Conservation (phyloP, 1,284 basidiomycete species). For the Pascua sp. region DNA sequence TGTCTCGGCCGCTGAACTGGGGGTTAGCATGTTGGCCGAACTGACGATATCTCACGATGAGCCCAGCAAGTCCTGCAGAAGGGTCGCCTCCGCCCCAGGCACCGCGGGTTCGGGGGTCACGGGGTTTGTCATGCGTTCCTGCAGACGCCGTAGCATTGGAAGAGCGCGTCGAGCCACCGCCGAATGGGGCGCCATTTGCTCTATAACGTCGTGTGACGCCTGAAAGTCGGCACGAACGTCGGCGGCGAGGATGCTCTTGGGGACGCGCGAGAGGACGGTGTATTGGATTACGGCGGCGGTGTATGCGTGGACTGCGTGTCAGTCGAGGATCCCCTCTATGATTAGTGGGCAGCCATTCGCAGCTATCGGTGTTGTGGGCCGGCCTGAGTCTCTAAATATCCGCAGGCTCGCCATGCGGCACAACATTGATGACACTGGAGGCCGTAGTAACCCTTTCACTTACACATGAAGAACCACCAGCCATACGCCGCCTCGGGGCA, state of each 20-base stretch:
- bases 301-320: slow-evolving; percentile 23
- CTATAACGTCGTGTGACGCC: slow-evolving; percentile 16
- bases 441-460: background rate
- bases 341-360: too few relatives aligned
- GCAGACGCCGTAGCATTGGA: slow-evolving; percentile 13
- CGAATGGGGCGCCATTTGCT: slow-evolving; percentile 18
- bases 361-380: too few relatives aligned
- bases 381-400: too few relatives aligned
- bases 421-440: too few relatives aligned
- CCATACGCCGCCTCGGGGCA: slow-evolving; percentile 16
- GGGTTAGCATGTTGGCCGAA: too few relatives aligned
- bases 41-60: too few relatives aligned
- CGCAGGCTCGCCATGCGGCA: too few relatives aligned
- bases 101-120: too few relatives aligned
- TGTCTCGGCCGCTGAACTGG: too few relatives aligned
- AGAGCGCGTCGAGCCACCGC: slow-evolving; percentile 15
- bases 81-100: too few relatives aligned
- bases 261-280: slow-evolving; percentile 20
- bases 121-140: slow-evolving; percentile 4
- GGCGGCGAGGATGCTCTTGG: slow-evolving; percentile 24
- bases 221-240: slow-evolving; percentile 24
- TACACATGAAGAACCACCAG: slow-evolving; percentile 28
- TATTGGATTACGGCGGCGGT: slow-evolving; percentile 26
- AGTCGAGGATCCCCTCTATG: background rate
- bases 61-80: too few relatives aligned